These are phyloP conservation scores for Leccinum olivaceopallidum DNA, from an alignment of 768 basidiomycete species.

Conservation along the genomic window DNA sequence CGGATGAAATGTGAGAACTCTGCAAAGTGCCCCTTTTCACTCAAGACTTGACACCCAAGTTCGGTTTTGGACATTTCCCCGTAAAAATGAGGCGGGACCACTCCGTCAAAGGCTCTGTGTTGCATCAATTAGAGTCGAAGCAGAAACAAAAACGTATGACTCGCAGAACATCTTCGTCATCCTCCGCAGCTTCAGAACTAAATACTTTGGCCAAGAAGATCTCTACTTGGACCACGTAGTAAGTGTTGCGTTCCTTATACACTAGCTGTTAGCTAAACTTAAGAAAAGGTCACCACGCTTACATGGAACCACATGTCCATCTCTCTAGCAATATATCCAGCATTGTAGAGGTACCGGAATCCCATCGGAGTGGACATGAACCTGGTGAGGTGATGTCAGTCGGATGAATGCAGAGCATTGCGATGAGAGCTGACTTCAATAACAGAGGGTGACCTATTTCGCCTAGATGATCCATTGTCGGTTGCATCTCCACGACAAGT, in stretches of 20 bases:
- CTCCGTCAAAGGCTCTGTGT: constrained; percentile 74
- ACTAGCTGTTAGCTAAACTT: constrained; percentile 7
- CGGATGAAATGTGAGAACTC: constrained; percentile 92
- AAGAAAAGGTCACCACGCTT: constrained; percentile 27
- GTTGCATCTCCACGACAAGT: constrained; percentile 91
- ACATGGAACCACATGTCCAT: constrained; percentile 98
- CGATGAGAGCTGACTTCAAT: constrained; percentile 61
- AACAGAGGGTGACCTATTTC: constrained; percentile 88
- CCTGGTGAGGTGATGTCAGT: constrained; percentile 40
- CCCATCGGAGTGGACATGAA: constrained; percentile 95
- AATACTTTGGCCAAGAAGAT: constrained; percentile 86
- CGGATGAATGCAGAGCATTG: not conserved
- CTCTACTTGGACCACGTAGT: constrained; percentile 93
- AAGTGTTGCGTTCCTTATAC: constrained; percentile 83
- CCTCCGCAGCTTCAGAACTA: constrained; percentile 49
- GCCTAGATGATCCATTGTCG: constrained; percentile 93
- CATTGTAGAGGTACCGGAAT: constrained; percentile 88
- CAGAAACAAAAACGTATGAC: constrained; percentile 16
- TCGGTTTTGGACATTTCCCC: constrained; percentile 98
- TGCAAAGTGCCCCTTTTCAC: constrained; percentile 86
- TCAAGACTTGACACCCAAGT: constrained; percentile 87
- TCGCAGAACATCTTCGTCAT: constrained; percentile 69
- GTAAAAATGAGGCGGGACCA: constrained; percentile 94
- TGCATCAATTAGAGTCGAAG: constrained; percentile 1
- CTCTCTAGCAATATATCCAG: constrained; percentile 91